Evolutionary conservation across 2,329 filamentous ascomycete genomes (phyloP), one percentile per base, ranked within the genome.

Genomic region (Allantophomopsis cytisporea): DNA sequence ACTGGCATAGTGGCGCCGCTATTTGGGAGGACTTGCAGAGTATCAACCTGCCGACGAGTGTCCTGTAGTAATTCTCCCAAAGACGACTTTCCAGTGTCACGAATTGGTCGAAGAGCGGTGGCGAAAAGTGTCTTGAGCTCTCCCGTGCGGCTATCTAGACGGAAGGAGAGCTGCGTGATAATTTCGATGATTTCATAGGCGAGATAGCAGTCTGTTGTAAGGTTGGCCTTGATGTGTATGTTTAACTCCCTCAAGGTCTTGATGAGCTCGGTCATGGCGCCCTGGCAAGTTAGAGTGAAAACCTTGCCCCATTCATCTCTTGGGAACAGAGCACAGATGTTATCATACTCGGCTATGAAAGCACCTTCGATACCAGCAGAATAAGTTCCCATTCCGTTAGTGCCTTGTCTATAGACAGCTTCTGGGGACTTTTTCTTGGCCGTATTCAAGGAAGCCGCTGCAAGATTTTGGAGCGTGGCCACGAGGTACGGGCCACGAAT

Each of bases 121-220:
- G 84, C 80, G 38, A 98, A 74, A 5, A 85, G 73, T 21, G 74
- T 68, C 56, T 94, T 94, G 42, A 95, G 69, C 52, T 94, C 86
- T 2, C 86, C 86, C 0, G 87, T 94, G 44, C 81, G 78, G 4
- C 74, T 72, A 46, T 94, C 89, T 4, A 98, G 65, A 31, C 81
- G 79, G 41, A 79, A 80, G 2, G 86, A 87, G 36, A 94, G 69
- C 11, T 72, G 73, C 1, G 85, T 83, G 36, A 96, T 76, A 43
- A 95, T 84, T 52, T 94, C 89, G 23, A 93, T 84, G 23, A 96
- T 84, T 56, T 98, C 91, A 57, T 94, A 98, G 7, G 87, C 87
- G 37, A 98, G 71, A 57, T 85, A 96, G 60, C 89, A 96, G 58
- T 98, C 91, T 0, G 86, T 94, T 48, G 78, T 74, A 31, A 95